A percentile compares a stretch with the other conserved stretches of the same genome.
phyloP scores from a whole-genome alignment of 306 rosid genomes.

The Morella rubra region DNA sequence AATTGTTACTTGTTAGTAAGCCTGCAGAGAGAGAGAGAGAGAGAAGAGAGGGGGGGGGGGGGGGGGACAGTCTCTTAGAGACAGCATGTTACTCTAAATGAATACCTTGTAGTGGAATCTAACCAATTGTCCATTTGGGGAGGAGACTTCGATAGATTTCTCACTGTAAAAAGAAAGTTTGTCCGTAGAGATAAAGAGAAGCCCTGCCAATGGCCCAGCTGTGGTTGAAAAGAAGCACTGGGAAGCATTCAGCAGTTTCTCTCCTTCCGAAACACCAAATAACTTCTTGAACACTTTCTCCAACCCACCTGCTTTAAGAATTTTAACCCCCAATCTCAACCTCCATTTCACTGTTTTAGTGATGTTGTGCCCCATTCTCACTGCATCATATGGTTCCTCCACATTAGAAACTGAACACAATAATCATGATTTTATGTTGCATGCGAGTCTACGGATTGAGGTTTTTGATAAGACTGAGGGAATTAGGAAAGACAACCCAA shows the following conservation, averaged over 20 bases:
- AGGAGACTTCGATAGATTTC: slow-evolving; percentile 53
- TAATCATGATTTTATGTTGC: slow-evolving; percentile 9
- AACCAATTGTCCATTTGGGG: slow-evolving; percentile 43
- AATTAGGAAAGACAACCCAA: neutral
- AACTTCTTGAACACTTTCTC: slow-evolving; percentile 53
- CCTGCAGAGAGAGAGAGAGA: neutral
- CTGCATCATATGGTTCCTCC: slow-evolving; percentile 37
- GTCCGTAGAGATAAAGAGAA: slow-evolving; percentile 72
- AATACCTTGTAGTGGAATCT: slow-evolving; percentile 64
- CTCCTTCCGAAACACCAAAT: slow-evolving; percentile 54
- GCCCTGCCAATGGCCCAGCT: slow-evolving; percentile 78
- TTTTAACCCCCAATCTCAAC: slow-evolving; percentile 67
- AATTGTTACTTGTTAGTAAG: no score
- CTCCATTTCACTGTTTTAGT: slow-evolving; percentile 65
- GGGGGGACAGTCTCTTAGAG: neutral
- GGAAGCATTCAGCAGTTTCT: slow-evolving; percentile 60
- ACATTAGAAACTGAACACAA: neutral
- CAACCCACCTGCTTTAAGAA: slow-evolving; percentile 66
- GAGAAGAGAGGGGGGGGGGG: slow-evolving; percentile 2
- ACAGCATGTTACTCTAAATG: neutral
- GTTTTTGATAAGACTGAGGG: neutral
- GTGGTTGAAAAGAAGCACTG: slow-evolving; percentile 80
- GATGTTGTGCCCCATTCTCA: slow-evolving; percentile 55
- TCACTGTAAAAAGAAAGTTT: slow-evolving; percentile 78
- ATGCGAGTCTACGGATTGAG: neutral